These are phyloP conservation scores for Aspergillus oerlinghausenensis DNA, from an alignment of 2,329 filamentous ascomycete genomes.

Conservation along the genomic window DNA sequence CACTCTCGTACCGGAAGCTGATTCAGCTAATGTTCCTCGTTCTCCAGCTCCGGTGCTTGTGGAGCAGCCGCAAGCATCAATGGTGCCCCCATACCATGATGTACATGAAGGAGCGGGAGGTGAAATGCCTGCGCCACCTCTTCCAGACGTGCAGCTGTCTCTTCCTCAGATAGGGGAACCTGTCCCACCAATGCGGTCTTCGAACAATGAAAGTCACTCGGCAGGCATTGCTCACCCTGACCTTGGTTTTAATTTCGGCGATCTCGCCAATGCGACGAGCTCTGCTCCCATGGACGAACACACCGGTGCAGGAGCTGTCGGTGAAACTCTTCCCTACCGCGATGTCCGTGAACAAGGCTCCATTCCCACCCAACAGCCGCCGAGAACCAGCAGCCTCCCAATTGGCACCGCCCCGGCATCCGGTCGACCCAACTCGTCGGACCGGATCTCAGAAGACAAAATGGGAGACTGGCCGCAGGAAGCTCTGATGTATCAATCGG, in stretches of 20 bases:
- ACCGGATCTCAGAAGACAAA: conserved; percentile 20
- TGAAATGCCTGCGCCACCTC: conserved; percentile 5
- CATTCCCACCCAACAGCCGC: conserved; percentile 26
- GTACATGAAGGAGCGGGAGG: conserved; percentile 5
- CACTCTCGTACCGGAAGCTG: conserved; percentile 33
- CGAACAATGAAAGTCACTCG: conserved; percentile 5
- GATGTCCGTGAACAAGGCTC: conserved; percentile 5
- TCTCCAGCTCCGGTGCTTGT: conserved; percentile 30
- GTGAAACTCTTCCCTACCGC: conserved; percentile 13
- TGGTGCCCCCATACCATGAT: conserved; percentile 9
- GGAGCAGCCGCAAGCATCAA: conserved; percentile 19
- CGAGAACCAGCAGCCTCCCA: conserved; percentile 16
- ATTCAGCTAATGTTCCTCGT: conserved; percentile 23
- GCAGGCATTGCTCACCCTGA: conserved; percentile 18
- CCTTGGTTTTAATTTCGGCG: conserved; percentile 32
- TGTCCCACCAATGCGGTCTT: conserved; percentile 10
- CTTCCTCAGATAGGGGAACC: conserved; percentile 23
- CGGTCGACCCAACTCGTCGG: conserved; percentile 10
- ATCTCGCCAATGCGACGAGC: conserved; percentile 13
- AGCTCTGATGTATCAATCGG: conserved; percentile 37
- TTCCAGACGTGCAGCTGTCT: conserved; percentile 15
- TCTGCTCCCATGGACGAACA: conserved; percentile 9
- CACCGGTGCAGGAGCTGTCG: conserved; percentile 1
- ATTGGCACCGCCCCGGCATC: conserved; percentile 11
- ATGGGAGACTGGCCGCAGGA: conserved; percentile 39